phyloP scores from a whole-genome alignment of 1,139 yeast species.

The Hansenula sp. region DNA sequence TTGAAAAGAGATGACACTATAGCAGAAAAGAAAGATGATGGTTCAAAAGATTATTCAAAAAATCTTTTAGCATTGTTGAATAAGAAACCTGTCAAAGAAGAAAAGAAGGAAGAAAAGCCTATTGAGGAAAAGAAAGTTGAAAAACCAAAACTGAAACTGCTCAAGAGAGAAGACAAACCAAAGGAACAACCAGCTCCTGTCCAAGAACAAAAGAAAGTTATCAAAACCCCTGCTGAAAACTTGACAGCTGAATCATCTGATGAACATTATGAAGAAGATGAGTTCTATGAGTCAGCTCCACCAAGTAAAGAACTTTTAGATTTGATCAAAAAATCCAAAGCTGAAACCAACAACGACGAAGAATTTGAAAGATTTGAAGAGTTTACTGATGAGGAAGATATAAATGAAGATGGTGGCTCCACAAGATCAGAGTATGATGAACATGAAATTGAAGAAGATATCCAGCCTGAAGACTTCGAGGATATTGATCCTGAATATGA shows the following conservation, averaged over 20 bases:
- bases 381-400: conserved; percentile 13
- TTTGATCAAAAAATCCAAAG: conserved; percentile 14
- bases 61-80: conserved; percentile 15
- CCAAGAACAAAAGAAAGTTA: not conserved
- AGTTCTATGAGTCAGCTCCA: conserved; percentile 4
- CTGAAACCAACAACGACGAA: conserved; percentile 4
- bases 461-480: conserved; percentile 6
- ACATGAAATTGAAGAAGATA: conserved; percentile 9
- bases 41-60: conserved; percentile 7
- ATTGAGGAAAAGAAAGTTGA: not conserved
- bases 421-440: conserved; percentile 5
- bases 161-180: conserved; percentile 14
- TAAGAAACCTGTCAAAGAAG: conserved; percentile 1
- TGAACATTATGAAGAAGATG: conserved; percentile 1
- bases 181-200: not conserved
- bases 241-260: not conserved
- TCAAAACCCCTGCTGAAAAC: not conserved
- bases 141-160: conserved; percentile 17
- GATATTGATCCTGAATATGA: conserved; percentile 9
- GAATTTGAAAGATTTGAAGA: conserved; percentile 19
- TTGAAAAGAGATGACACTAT: conserved; percentile 8
- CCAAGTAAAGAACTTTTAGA: conserved; percentile 18
- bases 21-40: not conserved
- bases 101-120: not conserved
- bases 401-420: conserved; percentile 1